Conservation (phyloP, 164 flowering plant species). For the Piper longum region DNA sequence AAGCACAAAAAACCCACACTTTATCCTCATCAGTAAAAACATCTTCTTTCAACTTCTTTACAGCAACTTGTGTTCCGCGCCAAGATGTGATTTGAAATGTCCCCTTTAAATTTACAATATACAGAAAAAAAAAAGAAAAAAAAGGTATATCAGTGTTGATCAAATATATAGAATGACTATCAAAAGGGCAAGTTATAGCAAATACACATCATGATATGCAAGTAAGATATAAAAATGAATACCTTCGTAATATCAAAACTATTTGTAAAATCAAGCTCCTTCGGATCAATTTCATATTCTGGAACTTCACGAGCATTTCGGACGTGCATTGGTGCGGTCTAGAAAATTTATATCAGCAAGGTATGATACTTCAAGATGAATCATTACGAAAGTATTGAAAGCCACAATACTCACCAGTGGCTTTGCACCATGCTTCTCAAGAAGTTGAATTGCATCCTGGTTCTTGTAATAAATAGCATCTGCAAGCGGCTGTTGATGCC, state of each 20-base stretch:
- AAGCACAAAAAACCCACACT: slow-evolving; percentile 52
- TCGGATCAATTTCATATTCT: slow-evolving; percentile 78
- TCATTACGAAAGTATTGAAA: neutral
- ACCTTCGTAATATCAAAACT: slow-evolving; percentile 79
- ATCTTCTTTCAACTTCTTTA: slow-evolving; percentile 66
- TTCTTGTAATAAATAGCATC: slow-evolving; percentile 88
- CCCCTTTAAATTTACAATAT: slow-evolving; percentile 35
- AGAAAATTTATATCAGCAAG: slow-evolving; percentile 3
- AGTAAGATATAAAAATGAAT: neutral
- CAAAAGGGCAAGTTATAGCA: neutral
- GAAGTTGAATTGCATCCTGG: slow-evolving; percentile 58
- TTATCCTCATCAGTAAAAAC: slow-evolving; percentile 61
- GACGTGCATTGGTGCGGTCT: slow-evolving; percentile 92
- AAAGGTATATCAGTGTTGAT: neutral
- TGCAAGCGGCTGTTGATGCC: slow-evolving; percentile 69
- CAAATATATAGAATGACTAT: neutral
- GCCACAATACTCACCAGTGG: slow-evolving; percentile 39
- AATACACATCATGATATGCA: neutral
- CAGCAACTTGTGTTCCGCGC: slow-evolving; percentile 97
- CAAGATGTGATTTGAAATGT: slow-evolving; percentile 66
- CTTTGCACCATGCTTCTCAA: slow-evolving; percentile 90
- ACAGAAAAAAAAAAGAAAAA: neutral
- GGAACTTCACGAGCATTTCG: slow-evolving; percentile 70
- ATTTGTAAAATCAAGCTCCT: slow-evolving; percentile 68
- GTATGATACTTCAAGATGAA: neutral